A percentile compares a stretch with the other conserved stretches of the same genome.
Evolutionary conservation across 139 green algal species (phyloP).

Genomic region (Micractinium conductrix): DNA sequence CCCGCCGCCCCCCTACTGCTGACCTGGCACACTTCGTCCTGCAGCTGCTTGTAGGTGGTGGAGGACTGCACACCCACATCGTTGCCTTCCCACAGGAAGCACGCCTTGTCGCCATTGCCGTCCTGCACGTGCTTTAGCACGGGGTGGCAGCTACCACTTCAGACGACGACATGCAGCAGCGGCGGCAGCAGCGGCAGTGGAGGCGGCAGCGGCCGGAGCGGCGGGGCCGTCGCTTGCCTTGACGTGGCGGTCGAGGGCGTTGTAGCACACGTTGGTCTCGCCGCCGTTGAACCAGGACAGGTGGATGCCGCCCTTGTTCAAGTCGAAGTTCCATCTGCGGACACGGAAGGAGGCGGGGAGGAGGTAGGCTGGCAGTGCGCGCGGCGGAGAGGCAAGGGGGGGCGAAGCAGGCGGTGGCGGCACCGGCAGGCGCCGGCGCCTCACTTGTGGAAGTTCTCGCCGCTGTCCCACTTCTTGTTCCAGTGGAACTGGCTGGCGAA

Average conservation of each 20-base stretch:
- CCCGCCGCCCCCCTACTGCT: not conserved
- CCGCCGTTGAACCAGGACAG: conserved; percentile 78
- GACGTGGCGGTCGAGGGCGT: conserved; percentile 78
- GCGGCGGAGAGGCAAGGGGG: not conserved
- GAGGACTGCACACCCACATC: conserved; percentile 48
- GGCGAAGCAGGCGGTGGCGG: not conserved
- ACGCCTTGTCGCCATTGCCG: conserved; percentile 61
- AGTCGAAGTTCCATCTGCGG: conserved; percentile 68
- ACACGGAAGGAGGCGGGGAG: not conserved
- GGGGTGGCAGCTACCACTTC: too few species aligned
- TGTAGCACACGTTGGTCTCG: conserved; percentile 82
- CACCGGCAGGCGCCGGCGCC: not conserved
- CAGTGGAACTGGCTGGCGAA: conserved; percentile 91
- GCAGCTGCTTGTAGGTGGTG: conserved; percentile 72
- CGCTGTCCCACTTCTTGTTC: conserved; percentile 77
- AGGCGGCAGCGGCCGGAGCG: too few species aligned
- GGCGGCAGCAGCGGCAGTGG: too few species aligned
- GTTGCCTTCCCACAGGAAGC: conserved; percentile 84
- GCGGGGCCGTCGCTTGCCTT: too few species aligned
- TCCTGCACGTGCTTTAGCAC: too few species aligned
- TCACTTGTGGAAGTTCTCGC: conserved; percentile 47
- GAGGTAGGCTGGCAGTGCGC: not conserved
- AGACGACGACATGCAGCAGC: too few species aligned
- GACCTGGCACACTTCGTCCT: conserved; percentile 53
- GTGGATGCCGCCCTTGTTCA: conserved; percentile 65